A percentile compares a stretch with the other conserved stretches of the same genome.
These are phyloP conservation scores for Didymella keratinophila DNA, from an alignment of 2,329 filamentous ascomycete species.

Conservation along the genomic window DNA sequence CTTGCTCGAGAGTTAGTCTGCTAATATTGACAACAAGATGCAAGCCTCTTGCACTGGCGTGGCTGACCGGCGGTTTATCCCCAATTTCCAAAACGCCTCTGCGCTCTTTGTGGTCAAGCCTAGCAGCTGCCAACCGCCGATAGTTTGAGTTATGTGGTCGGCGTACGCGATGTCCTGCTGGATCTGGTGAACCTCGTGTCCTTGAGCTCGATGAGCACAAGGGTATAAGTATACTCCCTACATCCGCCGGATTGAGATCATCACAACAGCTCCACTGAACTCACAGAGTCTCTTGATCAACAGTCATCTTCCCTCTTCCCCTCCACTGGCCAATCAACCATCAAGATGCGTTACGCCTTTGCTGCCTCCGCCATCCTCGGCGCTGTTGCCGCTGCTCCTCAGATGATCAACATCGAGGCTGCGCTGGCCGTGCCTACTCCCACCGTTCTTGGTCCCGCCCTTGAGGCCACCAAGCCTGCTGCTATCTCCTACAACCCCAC, in stretches of 20 bases:
- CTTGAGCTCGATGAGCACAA: neutral
- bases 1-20: constrained; percentile 22
- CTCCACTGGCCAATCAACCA: neutral
- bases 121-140: constrained; percentile 13
- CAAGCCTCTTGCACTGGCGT: constrained; percentile 27
- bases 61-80: constrained; percentile 18
- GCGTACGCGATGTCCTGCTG: constrained; percentile 20
- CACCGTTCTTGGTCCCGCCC: constrained; percentile 37
- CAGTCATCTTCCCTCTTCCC: constrained; percentile 8
- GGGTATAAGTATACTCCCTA: constrained; percentile 27
- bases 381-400: constrained; percentile 33
- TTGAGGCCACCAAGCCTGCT: constrained; percentile 36
- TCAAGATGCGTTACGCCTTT: constrained; percentile 37
- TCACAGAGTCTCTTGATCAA: constrained; percentile 15
- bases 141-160: constrained; percentile 16
- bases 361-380: constrained; percentile 30
- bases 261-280: constrained; percentile 20
- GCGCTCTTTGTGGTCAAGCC: constrained; percentile 8
- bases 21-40: constrained; percentile 14
- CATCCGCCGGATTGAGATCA: constrained; percentile 18
- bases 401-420: constrained; percentile 50
- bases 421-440: constrained; percentile 44
- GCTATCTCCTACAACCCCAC: constrained; percentile 39
- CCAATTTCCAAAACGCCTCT: constrained; percentile 15
- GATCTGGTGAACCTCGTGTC: constrained; percentile 5